Evolutionary conservation across 306 rosid genomes (phyloP).

Genomic region (Delonix regia): DNA sequence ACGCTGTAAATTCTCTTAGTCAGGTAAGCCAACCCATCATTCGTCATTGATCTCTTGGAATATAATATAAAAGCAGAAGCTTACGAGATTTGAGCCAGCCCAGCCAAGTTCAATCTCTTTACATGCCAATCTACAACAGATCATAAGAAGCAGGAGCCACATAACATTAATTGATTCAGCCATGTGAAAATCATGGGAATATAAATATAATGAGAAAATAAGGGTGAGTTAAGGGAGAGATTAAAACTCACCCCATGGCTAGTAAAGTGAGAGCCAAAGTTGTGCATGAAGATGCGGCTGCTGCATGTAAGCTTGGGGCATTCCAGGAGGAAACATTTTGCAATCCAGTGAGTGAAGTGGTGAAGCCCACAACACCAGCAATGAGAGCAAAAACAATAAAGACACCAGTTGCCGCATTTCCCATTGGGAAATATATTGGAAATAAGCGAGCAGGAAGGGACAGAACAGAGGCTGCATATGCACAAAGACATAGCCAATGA

Average conservation of each 20-base stretch:
- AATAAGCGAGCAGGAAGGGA: conserved; percentile 65
- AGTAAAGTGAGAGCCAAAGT: conserved; percentile 74
- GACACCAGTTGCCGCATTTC: conserved; percentile 85
- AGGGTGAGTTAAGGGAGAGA: too few species aligned
- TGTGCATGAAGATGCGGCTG: conserved; percentile 70
- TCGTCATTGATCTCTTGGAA: background rate
- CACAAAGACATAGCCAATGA: background rate
- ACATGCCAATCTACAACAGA: conserved; percentile 75
- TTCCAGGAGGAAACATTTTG: conserved; percentile 59
- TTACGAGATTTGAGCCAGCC: conserved; percentile 77
- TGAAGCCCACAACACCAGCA: conserved; percentile 88
- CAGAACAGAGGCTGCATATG: conserved; percentile 68
- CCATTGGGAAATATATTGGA: conserved; percentile 85
- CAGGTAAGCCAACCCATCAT: background rate
- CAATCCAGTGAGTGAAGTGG: conserved; percentile 73
- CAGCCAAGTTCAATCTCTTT: conserved; percentile 89
- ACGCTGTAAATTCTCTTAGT: background rate
- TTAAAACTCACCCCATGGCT: conserved; percentile 77
- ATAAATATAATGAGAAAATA: background rate
- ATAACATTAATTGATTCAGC: background rate
- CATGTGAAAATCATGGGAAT: background rate
- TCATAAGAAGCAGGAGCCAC: conserved; percentile 1
- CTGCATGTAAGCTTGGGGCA: conserved; percentile 55
- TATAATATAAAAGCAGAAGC: conserved; percentile 13
- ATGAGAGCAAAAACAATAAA: conserved; percentile 70